Base-by-base conservation (phyloP, 805 yeast genomes). In the Saccharomyces paradoxus region DNA sequence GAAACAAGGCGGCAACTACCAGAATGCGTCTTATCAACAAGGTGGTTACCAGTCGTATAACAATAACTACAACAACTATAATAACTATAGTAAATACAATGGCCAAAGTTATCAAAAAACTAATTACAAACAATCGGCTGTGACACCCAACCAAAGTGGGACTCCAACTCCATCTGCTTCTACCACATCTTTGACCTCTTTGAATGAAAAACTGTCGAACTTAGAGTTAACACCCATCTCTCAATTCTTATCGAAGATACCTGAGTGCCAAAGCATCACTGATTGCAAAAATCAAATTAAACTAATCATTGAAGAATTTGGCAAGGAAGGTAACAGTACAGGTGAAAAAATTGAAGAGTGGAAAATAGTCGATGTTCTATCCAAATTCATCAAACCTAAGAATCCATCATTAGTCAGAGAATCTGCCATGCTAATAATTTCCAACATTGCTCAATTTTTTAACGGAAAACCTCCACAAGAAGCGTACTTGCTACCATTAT, bases 371-470 rank as follows among this genome's bases (percentile, higher is more conserved):
- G 89, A 84, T 21, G 79, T 86, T 46, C 59, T 88, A 53, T 76
- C 81, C 56, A 79, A 90, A 46, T 75, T 92, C 54, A 67, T 81
- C 50, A 89, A 87, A 68, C 79, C 87, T 47, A 92, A 90, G 68
- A 86, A 82, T 66, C 76, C 91, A 2, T 74, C 88, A 7, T 68
- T 87, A 49, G 79, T 86, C 47, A 83, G 96, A 71, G 98, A 92
- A 71, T 78, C 89, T 27, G 82, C 87, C 2, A 77, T 86, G 71
- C 63, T 87, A 41, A 72, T 90, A 31, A 70, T 85, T 37, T 76
- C 83, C 12, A 65, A 76, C 21, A 73, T 87, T 54, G 85, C 84
- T 55, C 77, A 81, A 62, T 80, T 78, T 62, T 81, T 82, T 60
- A 84, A 85, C 21, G 85, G 87, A 44, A 77, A 77, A 56, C 74